phyloP scores from a whole-genome alignment of 202 grass and related monocot genomes.

The Eragrostis tef region DNA sequence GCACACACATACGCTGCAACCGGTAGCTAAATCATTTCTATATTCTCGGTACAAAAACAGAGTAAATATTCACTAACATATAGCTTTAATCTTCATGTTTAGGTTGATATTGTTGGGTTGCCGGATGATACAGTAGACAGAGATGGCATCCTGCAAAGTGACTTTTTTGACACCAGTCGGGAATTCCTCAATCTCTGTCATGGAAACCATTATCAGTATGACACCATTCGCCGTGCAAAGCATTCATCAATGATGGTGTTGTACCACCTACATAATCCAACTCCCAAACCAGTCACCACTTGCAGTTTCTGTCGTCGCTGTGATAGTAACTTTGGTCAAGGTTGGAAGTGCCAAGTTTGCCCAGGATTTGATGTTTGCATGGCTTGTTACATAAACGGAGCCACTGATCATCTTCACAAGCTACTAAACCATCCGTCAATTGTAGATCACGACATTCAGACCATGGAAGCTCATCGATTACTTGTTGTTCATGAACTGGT shows the following conservation, averaged over 20 bases:
- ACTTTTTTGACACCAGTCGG: slow-evolving; percentile 96
- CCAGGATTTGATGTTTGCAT: slow-evolving; percentile 99
- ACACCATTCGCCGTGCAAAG: slow-evolving; percentile 93
- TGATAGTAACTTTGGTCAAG: slow-evolving; percentile 96
- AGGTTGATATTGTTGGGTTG: slow-evolving; percentile 80
- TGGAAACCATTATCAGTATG: slow-evolving; percentile 99
- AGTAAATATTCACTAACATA: slow-evolving; percentile 30
- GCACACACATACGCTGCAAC: slow-evolving; percentile 78
- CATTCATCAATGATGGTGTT: slow-evolving; percentile 99
- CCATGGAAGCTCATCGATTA: slow-evolving; percentile 88
- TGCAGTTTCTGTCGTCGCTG: slow-evolving; percentile 75
- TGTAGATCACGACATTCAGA: slow-evolving; percentile 86
- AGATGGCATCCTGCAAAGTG: slow-evolving; percentile 97
- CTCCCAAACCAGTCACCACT: slow-evolving; percentile 87
- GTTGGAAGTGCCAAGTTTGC: slow-evolving; percentile 97
- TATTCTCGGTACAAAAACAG: slow-evolving; percentile 24
- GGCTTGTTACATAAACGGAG: slow-evolving; percentile 86
- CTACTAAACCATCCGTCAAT: slow-evolving; percentile 89
- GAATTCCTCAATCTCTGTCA: slow-evolving; percentile 98
- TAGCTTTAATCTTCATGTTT: slow-evolving; percentile 40
- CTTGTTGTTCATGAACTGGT: slow-evolving; percentile 64
- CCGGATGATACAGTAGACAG: slow-evolving; percentile 84
- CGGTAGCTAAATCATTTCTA: slow-evolving; percentile 59
- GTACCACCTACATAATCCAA: slow-evolving; percentile 99
- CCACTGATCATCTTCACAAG: slow-evolving; percentile 79